These are phyloP conservation scores for Parathielavia appendiculata DNA, from an alignment of 495 filamentous ascomycete species.

Conservation along the genomic window DNA sequence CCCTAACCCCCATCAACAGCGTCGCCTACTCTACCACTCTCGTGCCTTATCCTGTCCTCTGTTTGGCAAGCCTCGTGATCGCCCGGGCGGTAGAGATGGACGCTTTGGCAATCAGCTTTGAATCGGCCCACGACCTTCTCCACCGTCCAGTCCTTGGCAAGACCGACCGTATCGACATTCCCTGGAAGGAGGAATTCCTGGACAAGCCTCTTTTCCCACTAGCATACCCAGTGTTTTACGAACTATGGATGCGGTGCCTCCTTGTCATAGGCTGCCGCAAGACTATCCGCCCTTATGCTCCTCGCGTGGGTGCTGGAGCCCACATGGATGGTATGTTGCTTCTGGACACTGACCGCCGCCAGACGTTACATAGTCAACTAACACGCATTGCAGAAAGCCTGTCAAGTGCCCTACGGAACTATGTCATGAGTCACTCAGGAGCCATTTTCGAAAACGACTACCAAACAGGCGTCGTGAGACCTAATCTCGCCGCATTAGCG, in stretches of 20 bases:
- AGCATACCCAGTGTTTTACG: conserved; percentile 2
- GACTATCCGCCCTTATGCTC: conserved; percentile 11
- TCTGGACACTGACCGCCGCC: conserved; percentile 2
- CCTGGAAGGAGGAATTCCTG: conserved; percentile 10
- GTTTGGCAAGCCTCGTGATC: conserved; percentile 7
- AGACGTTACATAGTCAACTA: neutral
- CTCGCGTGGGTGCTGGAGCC: too few species aligned
- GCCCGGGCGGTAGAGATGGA: conserved; percentile 7
- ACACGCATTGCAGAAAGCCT: too few species aligned
- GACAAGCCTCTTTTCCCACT: conserved; percentile 14
- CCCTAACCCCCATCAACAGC: conserved; percentile 2
- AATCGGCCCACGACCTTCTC: conserved; percentile 12
- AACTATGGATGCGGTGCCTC: conserved; percentile 2
- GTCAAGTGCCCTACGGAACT: too few species aligned
- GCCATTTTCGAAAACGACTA: conserved; percentile 8
- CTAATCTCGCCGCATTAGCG: conserved; percentile 2
- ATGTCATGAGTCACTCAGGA: conserved; percentile 11
- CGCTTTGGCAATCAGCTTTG: conserved; percentile 5
- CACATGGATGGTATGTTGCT: conserved; percentile 14
- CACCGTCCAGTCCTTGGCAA: conserved; percentile 7
- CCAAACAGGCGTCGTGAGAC: conserved; percentile 7
- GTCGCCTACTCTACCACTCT: conserved; percentile 12
- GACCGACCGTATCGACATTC: conserved; percentile 9
- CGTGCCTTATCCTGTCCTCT: conserved; percentile 10
- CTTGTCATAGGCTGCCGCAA: conserved; percentile 7